A percentile compares a stretch with the other conserved stretches of the same genome.
These are phyloP conservation scores for Nannochloropsis gaditana DNA, from an alignment of 108 stramenopile species.

Conservation along the genomic window DNA sequence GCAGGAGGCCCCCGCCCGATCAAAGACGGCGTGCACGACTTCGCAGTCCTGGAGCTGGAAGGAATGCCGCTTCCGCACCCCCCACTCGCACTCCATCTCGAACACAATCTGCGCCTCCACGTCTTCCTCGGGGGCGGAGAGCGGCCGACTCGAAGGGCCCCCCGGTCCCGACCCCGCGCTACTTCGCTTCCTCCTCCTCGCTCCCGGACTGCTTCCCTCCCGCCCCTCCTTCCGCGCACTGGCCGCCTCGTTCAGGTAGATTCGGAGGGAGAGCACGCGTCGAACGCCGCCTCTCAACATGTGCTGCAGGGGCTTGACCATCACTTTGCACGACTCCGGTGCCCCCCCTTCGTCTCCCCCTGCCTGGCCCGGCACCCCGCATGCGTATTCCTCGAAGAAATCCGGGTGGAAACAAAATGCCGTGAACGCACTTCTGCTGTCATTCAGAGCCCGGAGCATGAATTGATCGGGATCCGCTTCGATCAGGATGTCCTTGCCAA, in stretches of 20 bases:
- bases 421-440: conserved; percentile 40
- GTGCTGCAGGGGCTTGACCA: conserved; percentile 47
- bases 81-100: conserved; percentile 45
- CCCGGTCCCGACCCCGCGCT: not conserved
- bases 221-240: conserved; percentile 27
- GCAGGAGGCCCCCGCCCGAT: conserved; percentile 31
- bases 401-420: conserved; percentile 41
- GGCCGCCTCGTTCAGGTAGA: not conserved
- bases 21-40: conserved; percentile 41
- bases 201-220: conserved; percentile 26
- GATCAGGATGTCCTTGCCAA: conserved; percentile 48
- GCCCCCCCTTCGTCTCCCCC: not conserved
- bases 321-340: conserved; percentile 43
- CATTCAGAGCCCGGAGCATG: conserved; percentile 48
- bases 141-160: not conserved
- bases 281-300: conserved; percentile 33
- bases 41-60: conserved; percentile 46
- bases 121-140: conserved; percentile 23
- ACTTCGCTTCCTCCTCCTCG: not conserved
- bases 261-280: not conserved
- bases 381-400: conserved; percentile 38
- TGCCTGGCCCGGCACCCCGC: conserved; percentile 12
- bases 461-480: conserved; percentile 44
- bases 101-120: conserved; percentile 45
- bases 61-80: conserved; percentile 37